Conservation (phyloP, 306 rosid species). For the Acacia acuminata region DNA sequence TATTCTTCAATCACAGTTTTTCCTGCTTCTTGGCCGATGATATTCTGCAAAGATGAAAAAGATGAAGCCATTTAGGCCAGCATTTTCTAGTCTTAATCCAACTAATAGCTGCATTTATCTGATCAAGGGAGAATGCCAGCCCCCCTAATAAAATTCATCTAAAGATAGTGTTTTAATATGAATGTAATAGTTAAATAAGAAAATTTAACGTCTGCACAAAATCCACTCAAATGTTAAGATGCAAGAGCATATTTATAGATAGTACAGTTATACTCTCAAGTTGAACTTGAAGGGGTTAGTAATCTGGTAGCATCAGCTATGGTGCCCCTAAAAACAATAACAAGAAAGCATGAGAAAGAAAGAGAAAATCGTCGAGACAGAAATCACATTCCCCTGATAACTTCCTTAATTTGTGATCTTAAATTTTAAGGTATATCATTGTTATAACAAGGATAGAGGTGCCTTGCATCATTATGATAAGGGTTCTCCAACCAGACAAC, state of each 20-base stretch:
- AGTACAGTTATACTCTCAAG: background rate
- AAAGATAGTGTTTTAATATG: background rate
- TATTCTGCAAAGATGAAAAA: constrained; percentile 61
- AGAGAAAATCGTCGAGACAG: background rate
- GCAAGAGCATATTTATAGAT: background rate
- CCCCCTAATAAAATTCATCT: constrained; percentile 7
- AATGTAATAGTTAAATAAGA: background rate
- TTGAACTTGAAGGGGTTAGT: background rate
- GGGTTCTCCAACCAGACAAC: background rate
- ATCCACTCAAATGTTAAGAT: background rate
- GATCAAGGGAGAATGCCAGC: constrained; percentile 2
- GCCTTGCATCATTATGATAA: background rate
- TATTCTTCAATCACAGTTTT: constrained; percentile 82
- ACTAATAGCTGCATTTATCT: background rate
- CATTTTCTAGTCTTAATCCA: background rate
- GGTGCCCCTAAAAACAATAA: background rate
- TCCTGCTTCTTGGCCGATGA: constrained; percentile 80
- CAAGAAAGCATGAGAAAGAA: background rate
- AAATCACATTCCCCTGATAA: background rate
- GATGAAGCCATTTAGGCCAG: constrained; percentile 5
- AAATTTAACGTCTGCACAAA: background rate
- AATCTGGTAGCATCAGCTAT: background rate
- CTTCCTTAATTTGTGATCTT: background rate
- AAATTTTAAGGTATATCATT: background rate
- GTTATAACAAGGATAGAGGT: background rate